Base-by-base conservation (phyloP, 176 grass and related monocot genomes). In the Paspalum notatum region DNA sequence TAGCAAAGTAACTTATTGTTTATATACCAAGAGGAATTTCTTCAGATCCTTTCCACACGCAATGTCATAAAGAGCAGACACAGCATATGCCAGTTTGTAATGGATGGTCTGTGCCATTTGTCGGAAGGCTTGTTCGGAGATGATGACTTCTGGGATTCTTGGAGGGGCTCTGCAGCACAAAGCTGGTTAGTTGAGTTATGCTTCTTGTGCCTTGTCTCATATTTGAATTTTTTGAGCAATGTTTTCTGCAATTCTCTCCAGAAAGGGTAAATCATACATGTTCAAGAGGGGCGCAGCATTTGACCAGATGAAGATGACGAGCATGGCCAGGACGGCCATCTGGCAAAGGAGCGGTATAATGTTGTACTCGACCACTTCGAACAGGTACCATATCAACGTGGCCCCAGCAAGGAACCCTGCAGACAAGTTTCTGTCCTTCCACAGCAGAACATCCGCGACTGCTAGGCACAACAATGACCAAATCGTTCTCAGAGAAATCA, bases 21-120 rank as follows among this genome's bases (percentile, higher is more conserved):
- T 51, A 38, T 16, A 20, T 95, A 99, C 96, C 86, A 86, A 15
- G 56, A 91, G 88, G 62, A 99, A 95, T 71, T 88, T 82, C 83
- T 85, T 90, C 66, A 99, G 88, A 71, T 99, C 92, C 60, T 90
- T 99, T 53, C 96, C 96, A 70, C 86, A 84, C 2, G 90, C 92
- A 76, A 95, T 91, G 59, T 98, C 82, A 43, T 89, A 77, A 77
- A 98, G 86, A 73, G 27, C 13, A 57, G 71, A 48, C 13, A 37
- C 21, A 18, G 25, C 58, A 6, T 71, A 11, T 60, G 58, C 50
- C 62, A 95, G 22, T 91, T 68, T 99, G 82, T 71, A 68, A 69
- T 87, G 92, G 50, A 99, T 72, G 54, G 40, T 59, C 77, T 78
- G 52, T 86, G 92, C 84, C 38, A 66, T 38, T 55, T 99, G 75